Conservation (phyloP, 352 stramenopile species). For the Pythium brachiatum region DNA sequence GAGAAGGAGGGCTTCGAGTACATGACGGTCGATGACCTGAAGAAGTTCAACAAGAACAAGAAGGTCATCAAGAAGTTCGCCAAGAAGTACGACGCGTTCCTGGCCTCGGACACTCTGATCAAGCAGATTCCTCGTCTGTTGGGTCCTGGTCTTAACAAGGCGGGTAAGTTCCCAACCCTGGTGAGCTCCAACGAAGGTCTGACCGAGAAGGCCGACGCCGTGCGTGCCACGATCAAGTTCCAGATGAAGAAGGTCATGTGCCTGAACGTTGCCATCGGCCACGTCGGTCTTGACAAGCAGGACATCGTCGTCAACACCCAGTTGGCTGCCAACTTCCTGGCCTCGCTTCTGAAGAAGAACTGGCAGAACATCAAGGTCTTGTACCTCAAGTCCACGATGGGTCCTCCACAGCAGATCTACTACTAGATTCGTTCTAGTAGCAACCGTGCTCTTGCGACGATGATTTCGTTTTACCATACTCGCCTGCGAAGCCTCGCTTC, state of each 20-base stretch:
- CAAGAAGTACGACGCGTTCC: constrained; percentile 99
- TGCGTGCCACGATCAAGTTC: constrained; percentile 99
- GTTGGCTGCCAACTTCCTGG: constrained; percentile 98
- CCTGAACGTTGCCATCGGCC: constrained; percentile 98
- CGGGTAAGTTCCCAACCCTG: constrained; percentile 99
- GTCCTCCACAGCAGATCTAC: constrained; percentile 98
- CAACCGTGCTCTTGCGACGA: constrained; percentile 17
- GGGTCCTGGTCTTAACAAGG: constrained; percentile 97
- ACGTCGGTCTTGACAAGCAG: constrained; percentile 93
- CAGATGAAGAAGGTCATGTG: constrained; percentile 99
- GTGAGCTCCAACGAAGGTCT: constrained; percentile 94
- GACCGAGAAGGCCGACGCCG: constrained; percentile 96
- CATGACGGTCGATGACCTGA: constrained; percentile 99
- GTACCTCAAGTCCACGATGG: constrained; percentile 99
- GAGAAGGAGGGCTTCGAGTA: constrained; percentile 97
- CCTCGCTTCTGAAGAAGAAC: constrained; percentile 99
- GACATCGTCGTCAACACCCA: constrained; percentile 98
- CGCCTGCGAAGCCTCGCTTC: neutral
- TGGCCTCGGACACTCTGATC: constrained; percentile 99
- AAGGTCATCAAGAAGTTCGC: constrained; percentile 99
- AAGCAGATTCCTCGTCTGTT: constrained; percentile 99
- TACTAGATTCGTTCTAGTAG: constrained; percentile 87
- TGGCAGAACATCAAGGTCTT: constrained; percentile 99
- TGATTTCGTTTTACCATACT: constrained; percentile 40
- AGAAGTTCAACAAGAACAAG: constrained; percentile 99